Base-by-base conservation (phyloP, 129 eudicot species). In the Flaveria bidentis region DNA sequence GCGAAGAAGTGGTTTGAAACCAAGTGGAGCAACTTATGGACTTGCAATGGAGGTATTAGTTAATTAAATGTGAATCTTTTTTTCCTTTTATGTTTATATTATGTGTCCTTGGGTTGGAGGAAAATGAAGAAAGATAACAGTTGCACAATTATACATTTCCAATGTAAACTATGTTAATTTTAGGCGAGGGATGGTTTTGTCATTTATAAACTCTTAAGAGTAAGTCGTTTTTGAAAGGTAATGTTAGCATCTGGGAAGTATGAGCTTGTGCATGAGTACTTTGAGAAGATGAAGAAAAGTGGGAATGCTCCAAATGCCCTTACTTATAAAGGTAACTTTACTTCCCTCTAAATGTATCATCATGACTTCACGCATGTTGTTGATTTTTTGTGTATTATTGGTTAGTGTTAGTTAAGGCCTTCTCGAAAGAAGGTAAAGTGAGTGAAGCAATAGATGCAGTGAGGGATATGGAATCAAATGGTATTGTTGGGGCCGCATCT, bases 21-120 rank as follows among this genome's bases (percentile, higher is more conserved):
- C 97, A 36, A 89, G 85, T 65, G 91, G 90, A 79, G 97, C 97
- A 62, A 94, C 93, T 69, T 94, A 85, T 77, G 98, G 98, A 69
- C 92, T 94, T 72, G 96, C 98, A 69, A 94, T 94, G 98, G 98
- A 94, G 98, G 98, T 94, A 84, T 33, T 70, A 52, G 20, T 69
- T 68, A 69, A 17, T 67, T 66, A 20, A 44, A 20, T 65, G 58
- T 52, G 30, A 68, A 69, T 33, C 6, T 36, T 49, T 14, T 56
- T 55, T 45, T 68, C 6, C 6, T 62, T 25, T 23, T 26, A 4
- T 75, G 47, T 33, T 50, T 42, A 46, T 20, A 11, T 45, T 68
- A 12, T 2, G 41, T 68, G 33, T 20, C 12, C 39, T 68, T 26
- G 17, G 16, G 10, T 68, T 68, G 33, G 12, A 68, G 17, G 73